Conservation (phyloP, 192 early-diverging fungal genomes). For the Podochytrium sp. region DNA sequence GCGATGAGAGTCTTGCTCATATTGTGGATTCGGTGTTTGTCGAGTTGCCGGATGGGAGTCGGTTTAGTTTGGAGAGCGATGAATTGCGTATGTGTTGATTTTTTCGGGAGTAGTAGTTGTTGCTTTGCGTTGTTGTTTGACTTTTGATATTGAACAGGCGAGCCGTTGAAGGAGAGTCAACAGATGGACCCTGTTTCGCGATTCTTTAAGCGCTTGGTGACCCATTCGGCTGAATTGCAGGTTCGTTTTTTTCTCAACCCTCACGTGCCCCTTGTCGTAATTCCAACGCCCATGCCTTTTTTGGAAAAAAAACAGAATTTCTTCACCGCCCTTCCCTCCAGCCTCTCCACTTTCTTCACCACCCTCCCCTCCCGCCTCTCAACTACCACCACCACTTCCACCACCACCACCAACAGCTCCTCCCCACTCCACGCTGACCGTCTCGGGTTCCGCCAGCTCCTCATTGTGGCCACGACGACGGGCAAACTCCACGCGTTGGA, state of each 20-base stretch:
- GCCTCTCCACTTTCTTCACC: background rate
- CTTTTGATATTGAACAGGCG: slow-evolving; percentile 40
- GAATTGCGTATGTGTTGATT: slow-evolving; percentile 54
- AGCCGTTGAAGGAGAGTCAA: slow-evolving; percentile 51
- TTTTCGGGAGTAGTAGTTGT: too few relatives aligned
- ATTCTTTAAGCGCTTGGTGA: slow-evolving; percentile 64
- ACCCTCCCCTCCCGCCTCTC: background rate
- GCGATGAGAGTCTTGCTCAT: slow-evolving; percentile 84
- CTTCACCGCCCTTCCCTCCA: background rate
- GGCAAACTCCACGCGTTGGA: slow-evolving; percentile 87
- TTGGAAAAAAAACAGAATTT: too few relatives aligned
- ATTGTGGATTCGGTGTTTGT: slow-evolving; percentile 72
- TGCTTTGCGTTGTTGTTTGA: slow-evolving; percentile 2
- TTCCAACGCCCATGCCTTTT: too few relatives aligned
- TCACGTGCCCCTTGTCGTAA: too few relatives aligned
- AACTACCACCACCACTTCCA: background rate
- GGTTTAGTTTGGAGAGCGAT: slow-evolving; percentile 69
- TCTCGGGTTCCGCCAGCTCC: slow-evolving; percentile 87
- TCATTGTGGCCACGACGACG: slow-evolving; percentile 74
- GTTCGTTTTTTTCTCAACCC: slow-evolving; percentile 30
- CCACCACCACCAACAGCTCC: background rate
- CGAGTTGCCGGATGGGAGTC: slow-evolving; percentile 76
- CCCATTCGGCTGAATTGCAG: slow-evolving; percentile 56
- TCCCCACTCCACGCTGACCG: background rate
- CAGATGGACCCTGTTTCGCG: slow-evolving; percentile 58